Conservation (phyloP, 257 asterid species). For the Capsicum baccatum region DNA sequence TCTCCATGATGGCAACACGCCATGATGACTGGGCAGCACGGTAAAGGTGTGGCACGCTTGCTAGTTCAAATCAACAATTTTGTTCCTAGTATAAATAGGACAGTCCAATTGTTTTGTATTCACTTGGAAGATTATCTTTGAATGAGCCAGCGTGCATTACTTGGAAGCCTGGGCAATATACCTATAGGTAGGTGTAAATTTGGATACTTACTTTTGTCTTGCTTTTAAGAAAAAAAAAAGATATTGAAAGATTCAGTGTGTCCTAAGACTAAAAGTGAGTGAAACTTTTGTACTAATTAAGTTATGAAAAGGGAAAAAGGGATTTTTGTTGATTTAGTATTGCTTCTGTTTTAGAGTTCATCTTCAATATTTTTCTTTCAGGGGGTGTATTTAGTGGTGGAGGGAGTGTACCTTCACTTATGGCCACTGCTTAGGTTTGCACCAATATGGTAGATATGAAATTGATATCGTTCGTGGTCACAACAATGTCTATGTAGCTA, state of each 20-base stretch:
- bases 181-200: neutral
- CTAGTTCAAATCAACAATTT: no score
- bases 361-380: slow-evolving; percentile 35
- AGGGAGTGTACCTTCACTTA: slow-evolving; percentile 71
- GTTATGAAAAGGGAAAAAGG: neutral
- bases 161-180: neutral
- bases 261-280: neutral
- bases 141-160: neutral
- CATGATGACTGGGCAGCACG: no score
- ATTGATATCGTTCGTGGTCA: slow-evolving; percentile 78
- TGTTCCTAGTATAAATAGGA: no score
- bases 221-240: neutral
- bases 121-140: no score
- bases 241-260: neutral
- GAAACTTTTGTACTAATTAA: neutral
- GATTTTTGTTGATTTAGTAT: neutral
- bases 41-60: no score
- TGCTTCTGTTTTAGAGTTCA: neutral
- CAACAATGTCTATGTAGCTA: slow-evolving; percentile 70
- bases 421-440: slow-evolving; percentile 65
- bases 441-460: slow-evolving; percentile 73
- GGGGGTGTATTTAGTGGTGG: slow-evolving; percentile 84
- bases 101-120: no score
- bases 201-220: neutral
- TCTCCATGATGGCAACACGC: no score